Evolutionary conservation across 495 filamentous ascomycete species (phyloP).

Genomic region (Aspergillus cristatus): DNA sequence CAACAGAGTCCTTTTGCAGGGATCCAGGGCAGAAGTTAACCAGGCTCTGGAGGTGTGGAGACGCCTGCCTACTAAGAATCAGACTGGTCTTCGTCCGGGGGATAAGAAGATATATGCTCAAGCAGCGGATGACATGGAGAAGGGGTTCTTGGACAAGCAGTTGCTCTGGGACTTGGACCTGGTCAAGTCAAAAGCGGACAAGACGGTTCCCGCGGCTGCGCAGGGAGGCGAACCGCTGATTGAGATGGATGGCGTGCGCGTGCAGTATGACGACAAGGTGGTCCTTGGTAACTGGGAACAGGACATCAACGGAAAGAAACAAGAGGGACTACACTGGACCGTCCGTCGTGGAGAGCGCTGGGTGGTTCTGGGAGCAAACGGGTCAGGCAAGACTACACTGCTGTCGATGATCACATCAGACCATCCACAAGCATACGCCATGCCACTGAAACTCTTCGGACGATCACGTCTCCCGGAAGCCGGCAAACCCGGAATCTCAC

Average conservation of each 20-base stretch:
- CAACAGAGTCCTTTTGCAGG: constrained; percentile 43
- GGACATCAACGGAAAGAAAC: constrained; percentile 31
- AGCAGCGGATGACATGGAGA: constrained; percentile 9
- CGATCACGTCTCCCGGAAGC: constrained; percentile 66
- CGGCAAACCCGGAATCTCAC: constrained; percentile 65
- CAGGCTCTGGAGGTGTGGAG: constrained; percentile 21
- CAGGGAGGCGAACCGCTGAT: constrained; percentile 55
- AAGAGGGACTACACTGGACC: constrained; percentile 68
- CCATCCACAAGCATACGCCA: constrained; percentile 87
- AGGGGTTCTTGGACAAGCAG: constrained; percentile 21
- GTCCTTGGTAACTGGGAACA: constrained; percentile 76
- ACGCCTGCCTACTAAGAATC: background rate
- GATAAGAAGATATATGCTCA: constrained; percentile 4
- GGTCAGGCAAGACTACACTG: constrained; percentile 75
- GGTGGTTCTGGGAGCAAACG: constrained; percentile 89
- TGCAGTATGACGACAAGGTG: constrained; percentile 68
- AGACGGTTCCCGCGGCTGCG: background rate
- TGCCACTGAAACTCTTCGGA: constrained; percentile 78
- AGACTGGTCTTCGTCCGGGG: background rate
- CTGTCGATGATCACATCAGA: constrained; percentile 89
- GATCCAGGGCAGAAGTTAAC: constrained; percentile 9
- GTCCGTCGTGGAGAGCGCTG: constrained; percentile 77
- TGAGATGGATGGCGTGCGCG: constrained; percentile 73
- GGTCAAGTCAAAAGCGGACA: background rate
- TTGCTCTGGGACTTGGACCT: constrained; percentile 21